Percentiles rank a stretch among this genome's conserved stretches.
Conservation (phyloP, 2,329 filamentous ascomycete species). For the Colletotrichum sp. region DNA sequence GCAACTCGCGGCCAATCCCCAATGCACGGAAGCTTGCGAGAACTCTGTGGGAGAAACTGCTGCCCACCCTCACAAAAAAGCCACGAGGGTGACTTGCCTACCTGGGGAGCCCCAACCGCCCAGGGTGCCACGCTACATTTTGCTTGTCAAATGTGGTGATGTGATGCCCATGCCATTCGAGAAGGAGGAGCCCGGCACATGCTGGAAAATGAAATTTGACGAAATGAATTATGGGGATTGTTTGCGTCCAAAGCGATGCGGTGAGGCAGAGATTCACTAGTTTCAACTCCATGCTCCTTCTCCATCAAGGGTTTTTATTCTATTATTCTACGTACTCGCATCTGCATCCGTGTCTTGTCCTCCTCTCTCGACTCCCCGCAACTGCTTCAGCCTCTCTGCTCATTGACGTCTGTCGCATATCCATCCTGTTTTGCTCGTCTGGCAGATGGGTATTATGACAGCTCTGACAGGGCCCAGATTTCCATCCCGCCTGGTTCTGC, state of each 20-base stretch:
- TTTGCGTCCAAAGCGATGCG: background rate
- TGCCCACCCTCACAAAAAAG: background rate
- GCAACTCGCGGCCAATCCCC: background rate
- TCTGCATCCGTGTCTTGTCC: background rate
- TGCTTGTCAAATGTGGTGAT: background rate
- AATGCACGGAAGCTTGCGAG: background rate
- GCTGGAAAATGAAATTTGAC: background rate
- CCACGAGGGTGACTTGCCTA: background rate
- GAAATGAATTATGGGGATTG: slow-evolving; percentile 11
- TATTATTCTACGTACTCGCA: background rate
- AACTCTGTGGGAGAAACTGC: background rate
- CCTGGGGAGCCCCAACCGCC: slow-evolving; percentile 5
- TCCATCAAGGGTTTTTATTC: background rate
- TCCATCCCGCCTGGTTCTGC: background rate
- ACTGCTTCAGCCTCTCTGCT: background rate
- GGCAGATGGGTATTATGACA: background rate
- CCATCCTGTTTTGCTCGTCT: background rate
- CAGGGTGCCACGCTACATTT: slow-evolving; percentile 14
- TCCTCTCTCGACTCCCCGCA: background rate
- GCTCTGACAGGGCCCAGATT: background rate
- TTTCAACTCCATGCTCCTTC: background rate
- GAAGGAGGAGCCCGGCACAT: background rate
- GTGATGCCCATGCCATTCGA: background rate
- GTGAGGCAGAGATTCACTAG: background rate
- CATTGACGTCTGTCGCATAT: background rate